Conservation (phyloP, 2,329 filamentous ascomycete genomes). For the Fusarium sp. region DNA sequence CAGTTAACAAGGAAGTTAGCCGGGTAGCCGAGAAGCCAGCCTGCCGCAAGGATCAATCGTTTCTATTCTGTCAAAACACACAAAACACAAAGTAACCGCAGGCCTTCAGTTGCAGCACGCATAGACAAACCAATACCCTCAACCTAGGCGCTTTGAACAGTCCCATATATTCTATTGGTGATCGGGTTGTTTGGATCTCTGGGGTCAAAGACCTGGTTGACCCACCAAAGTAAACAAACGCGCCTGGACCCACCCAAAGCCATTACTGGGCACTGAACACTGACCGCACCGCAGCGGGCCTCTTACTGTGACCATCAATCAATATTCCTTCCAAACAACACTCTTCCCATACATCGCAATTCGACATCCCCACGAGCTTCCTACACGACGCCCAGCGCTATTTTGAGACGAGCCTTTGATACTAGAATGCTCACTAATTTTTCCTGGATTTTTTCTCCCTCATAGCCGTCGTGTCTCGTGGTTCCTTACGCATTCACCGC, state of each 20-base stretch:
- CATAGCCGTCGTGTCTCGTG: constrained; percentile 13
- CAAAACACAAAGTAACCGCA: neutral
- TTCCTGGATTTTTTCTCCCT: constrained; percentile 17
- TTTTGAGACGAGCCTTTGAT: constrained; percentile 5
- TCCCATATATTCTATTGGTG: neutral
- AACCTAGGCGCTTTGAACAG: neutral
- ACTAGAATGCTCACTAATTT: constrained; percentile 34
- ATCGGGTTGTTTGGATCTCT: constrained; percentile 31
- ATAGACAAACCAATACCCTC: neutral
- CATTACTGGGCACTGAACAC: constrained; percentile 4
- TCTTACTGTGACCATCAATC: constrained; percentile 25
- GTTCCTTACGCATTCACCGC: neutral
- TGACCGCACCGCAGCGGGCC: constrained; percentile 1
- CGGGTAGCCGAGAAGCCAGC: neutral
- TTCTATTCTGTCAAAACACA: neutral
- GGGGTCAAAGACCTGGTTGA: constrained; percentile 15
- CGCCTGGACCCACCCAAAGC: constrained; percentile 36
- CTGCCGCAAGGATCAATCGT: neutral
- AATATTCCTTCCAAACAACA: constrained; percentile 32
- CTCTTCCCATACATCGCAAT: constrained; percentile 5
- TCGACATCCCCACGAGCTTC: neutral
- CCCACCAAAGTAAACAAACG: constrained; percentile 50
- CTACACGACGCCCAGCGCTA: constrained; percentile 11
- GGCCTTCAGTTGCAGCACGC: neutral
- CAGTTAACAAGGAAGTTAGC: neutral